Evolutionary conservation across 805 yeast genomes (phyloP), one percentile per base, ranked within the genome.

Genomic region (Hanseniaspora nectarophila): DNA sequence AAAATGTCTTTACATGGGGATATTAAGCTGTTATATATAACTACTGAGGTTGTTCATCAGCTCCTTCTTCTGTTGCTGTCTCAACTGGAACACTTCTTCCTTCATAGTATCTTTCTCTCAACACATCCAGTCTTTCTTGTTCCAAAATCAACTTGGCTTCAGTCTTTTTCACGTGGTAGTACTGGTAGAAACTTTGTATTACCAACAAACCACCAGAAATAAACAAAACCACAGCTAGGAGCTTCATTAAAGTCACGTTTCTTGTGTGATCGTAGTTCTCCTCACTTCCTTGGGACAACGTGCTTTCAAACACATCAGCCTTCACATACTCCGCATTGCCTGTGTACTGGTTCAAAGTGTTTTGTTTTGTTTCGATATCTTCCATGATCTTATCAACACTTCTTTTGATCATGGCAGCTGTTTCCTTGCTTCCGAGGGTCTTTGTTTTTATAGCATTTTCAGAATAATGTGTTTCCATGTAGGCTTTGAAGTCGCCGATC

Each of bases 131-230:
- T 16, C 51, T n/a, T 24, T 45, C 54, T 24, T 52, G 54, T n/a
- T 52, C 51, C 6, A 23, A 1, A 6, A 52, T 31, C 16, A 52
- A 10, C 18, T 29, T 34, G n/a, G 67, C 69, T 63, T 89, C 96
- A 78, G 81, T 80, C 60, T 76, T 77, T 62, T 82, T 80, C n/a
- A 90, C 92, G 56, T 79, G 72, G 57, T 73, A 73, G 63, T 81
- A 90, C 62, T 84, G 92, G 43, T 73, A 67, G n/a, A 84, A 56
- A 12, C 95, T 79, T 61, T 82, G 84, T 16, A 79, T 54, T 10
- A 82, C 67, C 4, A 90, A 71, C 52, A 82, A 73, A 1, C 75
- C 61, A 1, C 97, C 97, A 43, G 84, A 69, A 1, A 80, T 71
- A 47, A 86, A 78, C 35, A 86, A 68, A 0, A 75, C 73, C 49